These are phyloP conservation scores for Penicillium frequentans DNA, from an alignment of 2,329 filamentous ascomycete genomes.

Conservation along the genomic window DNA sequence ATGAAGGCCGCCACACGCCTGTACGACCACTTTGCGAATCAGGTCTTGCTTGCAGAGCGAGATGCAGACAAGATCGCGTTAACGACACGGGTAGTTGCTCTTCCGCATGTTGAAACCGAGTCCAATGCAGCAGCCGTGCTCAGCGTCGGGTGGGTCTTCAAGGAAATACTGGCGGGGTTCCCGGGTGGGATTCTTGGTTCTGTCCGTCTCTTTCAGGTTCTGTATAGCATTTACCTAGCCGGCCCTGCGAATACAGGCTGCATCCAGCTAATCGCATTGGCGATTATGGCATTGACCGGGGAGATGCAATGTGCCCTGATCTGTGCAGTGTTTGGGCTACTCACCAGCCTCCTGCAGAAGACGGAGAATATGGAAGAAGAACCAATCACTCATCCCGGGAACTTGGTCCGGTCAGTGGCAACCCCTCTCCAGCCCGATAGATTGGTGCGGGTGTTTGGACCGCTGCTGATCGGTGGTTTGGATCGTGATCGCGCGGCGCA, in stretches of 20 bases:
- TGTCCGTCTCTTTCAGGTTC: conserved; percentile 29
- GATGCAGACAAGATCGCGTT: conserved; percentile 33
- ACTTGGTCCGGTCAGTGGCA: conserved; percentile 19
- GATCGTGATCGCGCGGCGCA: conserved; percentile 10
- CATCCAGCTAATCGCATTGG: conserved; percentile 37
- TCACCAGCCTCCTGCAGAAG: conserved; percentile 32
- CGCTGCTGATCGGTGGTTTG: conserved; percentile 29
- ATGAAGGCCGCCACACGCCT: conserved; percentile 33
- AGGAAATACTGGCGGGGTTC: conserved; percentile 36
- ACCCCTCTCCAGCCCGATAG: conserved; percentile 26
- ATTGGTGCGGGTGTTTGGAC: conserved; percentile 35
- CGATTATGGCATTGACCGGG: conserved; percentile 37
- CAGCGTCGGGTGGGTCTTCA: conserved; percentile 37
- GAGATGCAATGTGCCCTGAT: conserved; percentile 43
- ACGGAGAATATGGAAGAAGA: conserved; percentile 11
- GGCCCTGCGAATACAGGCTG: conserved; percentile 21
- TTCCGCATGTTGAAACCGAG: conserved; percentile 28
- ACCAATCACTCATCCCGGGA: conserved; percentile 13
- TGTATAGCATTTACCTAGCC: conserved; percentile 32
- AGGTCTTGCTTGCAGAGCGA: conserved; percentile 39
- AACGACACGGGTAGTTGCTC: conserved; percentile 33
- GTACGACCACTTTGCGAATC: conserved; percentile 42
- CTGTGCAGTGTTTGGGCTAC: conserved; percentile 42
- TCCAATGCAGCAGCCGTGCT: conserved; percentile 25
- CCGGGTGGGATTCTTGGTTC: conserved; percentile 43